Evolutionary conservation across 106 monocot species (phyloP), one percentile per base, ranked within the genome.

Genomic region (Allium cepa): DNA sequence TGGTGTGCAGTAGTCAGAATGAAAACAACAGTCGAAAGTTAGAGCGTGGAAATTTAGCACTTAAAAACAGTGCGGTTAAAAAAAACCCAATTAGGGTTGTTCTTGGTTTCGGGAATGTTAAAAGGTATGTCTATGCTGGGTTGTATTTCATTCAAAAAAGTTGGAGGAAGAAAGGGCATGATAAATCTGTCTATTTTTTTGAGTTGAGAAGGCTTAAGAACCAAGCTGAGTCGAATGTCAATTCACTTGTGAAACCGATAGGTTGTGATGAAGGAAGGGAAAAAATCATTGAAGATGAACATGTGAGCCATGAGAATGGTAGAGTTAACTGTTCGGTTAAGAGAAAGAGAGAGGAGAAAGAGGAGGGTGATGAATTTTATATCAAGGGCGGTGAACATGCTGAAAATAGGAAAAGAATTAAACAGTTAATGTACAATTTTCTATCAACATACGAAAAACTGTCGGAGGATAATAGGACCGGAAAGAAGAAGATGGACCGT

Each of bases 61-160:
- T 72, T 0, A 80, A 73, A 47, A 88, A 79, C 26, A 85, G 88
- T 55, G 85, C 82, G 55, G 75, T 77, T 26, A 70, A 75, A 5
- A 64, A 73, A 50, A 77, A 58, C 17, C 87, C 84, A 51, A 74
- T 91, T 26, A 76, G 91, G 13, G 81, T 92, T 69, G 80, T 88
- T 69, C 67, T 72, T 64, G 76, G 88, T 22, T 57, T 72, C 48
- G 79, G 47, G 50, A 16, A 47, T 11, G 74, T 58, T 65, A 81
- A 73, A 57, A 78, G 65, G 9, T 92, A 88, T 69, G 63, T 88
- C 18, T 92, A 88, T 72, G 82, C 77, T 63, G 88, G 88, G 4
- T 56, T 83, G 14, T 88, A 82, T 67, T 50, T 71, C 8, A 80
- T 84, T 53, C 77, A 85, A 64, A 84, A 85, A 9, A 82, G 68